Conservation (phyloP, 176 grass and related monocot genomes). For the Elaeis guineensis region DNA sequence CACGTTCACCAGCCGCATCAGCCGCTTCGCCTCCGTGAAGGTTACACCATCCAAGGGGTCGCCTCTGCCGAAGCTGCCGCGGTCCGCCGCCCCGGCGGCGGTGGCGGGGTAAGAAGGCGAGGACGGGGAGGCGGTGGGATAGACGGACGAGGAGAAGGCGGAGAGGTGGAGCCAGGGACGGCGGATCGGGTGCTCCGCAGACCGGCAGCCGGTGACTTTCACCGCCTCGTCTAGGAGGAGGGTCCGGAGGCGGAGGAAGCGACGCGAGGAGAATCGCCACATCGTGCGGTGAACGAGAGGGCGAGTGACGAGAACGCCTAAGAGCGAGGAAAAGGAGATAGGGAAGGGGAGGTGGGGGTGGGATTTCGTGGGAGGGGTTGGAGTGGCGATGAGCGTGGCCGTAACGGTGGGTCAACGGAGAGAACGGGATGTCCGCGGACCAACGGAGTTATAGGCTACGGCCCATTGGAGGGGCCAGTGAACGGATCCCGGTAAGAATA, state of each 20-base stretch:
- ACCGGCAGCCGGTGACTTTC: conserved; percentile 10
- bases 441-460: no score
- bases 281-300: neutral
- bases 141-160: neutral
- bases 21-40: conserved; percentile 53
- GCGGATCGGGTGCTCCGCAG: neutral
- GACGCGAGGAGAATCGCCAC: conserved; percentile 8
- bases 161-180: conserved; percentile 2
- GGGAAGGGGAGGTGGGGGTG: conserved; percentile 11
- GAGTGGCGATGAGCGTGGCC: no score
- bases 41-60: conserved; percentile 14
- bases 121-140: conserved; percentile 4
- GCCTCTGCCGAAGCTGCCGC: conserved; percentile 5
- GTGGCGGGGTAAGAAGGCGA: conserved; percentile 26
- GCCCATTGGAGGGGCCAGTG: no score
- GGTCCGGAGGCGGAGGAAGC: conserved; percentile 8
- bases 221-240: conserved; percentile 29
- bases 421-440: no score
- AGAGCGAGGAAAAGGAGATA: neutral
- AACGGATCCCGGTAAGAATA: no score
- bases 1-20: conserved; percentile 80
- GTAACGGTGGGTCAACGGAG: no score
- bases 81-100: conserved; percentile 4
- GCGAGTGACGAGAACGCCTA: neutral
- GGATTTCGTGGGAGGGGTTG: conserved; percentile 1